phyloP scores from a whole-genome alignment of 140 eudicot genomes.

The Ambrosia hybrid region DNA sequence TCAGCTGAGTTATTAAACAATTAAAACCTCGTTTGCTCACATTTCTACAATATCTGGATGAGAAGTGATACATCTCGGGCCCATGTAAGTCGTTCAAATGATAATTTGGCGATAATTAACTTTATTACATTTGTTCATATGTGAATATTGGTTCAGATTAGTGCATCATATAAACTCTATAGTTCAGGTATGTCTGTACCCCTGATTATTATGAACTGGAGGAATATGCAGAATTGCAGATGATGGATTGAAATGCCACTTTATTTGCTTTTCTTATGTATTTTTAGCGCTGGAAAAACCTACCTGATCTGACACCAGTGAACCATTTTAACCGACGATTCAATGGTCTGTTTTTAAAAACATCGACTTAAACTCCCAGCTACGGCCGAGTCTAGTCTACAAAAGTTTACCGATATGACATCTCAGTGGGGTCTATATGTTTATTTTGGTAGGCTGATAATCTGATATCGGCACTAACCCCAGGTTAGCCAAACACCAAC shows the following conservation, averaged over 20 bases:
- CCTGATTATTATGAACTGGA: not conserved
- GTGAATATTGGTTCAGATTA: conserved; percentile 10
- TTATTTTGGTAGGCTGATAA: no score
- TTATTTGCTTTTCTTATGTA: not conserved
- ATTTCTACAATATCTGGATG: conserved; percentile 3
- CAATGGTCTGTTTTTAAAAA: no score
- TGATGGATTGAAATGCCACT: not conserved
- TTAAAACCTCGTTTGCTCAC: conserved; percentile 9
- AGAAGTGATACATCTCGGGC: not conserved
- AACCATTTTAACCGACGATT: no score
- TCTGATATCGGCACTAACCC: no score
- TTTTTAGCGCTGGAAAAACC: no score
- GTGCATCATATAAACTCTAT: not conserved
- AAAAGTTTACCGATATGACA: no score
- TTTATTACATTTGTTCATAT: conserved; percentile 31
- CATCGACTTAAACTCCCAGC: no score
- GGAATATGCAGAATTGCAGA: not conserved
- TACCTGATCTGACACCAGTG: no score
- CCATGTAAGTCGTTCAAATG: not conserved
- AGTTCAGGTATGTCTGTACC: not conserved
- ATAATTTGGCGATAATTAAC: not conserved
- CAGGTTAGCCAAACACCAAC: no score
- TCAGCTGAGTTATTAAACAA: conserved; percentile 51
- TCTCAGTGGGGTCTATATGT: no score
- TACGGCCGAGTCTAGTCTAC: no score